phyloP scores from a whole-genome alignment of 2,329 filamentous ascomycete species.

The Aspergillus tubingensis region DNA sequence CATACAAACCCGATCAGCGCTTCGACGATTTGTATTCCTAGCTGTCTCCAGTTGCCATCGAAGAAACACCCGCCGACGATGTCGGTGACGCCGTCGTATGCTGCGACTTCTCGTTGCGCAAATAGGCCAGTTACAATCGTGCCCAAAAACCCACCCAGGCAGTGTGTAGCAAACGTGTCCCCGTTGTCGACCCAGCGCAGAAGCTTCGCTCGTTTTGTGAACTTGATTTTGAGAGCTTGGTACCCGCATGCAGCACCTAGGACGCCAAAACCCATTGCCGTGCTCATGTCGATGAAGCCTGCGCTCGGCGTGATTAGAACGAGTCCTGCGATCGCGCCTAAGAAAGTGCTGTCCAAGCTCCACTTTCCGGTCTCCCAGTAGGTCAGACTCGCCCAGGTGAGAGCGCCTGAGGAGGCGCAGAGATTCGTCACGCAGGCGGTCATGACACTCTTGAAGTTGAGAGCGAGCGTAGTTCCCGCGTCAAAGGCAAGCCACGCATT shows the following conservation, averaged over 20 bases:
- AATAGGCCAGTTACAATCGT: constrained; percentile 56
- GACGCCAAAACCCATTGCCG: constrained; percentile 52
- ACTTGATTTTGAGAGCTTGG: constrained; percentile 57
- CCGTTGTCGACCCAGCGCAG: constrained; percentile 58
- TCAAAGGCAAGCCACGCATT: constrained; percentile 56
- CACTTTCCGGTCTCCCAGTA: constrained; percentile 48
- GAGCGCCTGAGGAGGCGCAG: constrained; percentile 49
- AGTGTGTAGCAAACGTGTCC: constrained; percentile 59
- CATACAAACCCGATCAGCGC: constrained; percentile 54
- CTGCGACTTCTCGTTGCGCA: constrained; percentile 53
- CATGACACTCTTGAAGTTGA: constrained; percentile 55
- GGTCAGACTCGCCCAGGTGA: constrained; percentile 52
- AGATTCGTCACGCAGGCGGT: constrained; percentile 54
- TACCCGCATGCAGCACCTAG: constrained; percentile 51
- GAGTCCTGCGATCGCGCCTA: constrained; percentile 55
- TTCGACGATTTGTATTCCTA: constrained; percentile 55
- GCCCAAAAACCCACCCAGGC: constrained; percentile 53
- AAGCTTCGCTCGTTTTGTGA: constrained; percentile 49
- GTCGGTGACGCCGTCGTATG: constrained; percentile 51
- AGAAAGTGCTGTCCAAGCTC: constrained; percentile 54
- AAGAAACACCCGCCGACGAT: constrained; percentile 56
- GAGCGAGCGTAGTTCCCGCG: constrained; percentile 51
- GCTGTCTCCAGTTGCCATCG: constrained; percentile 54
- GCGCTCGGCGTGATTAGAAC: constrained; percentile 57
- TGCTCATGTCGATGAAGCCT: constrained; percentile 53